Conservation (phyloP, 768 basidiomycete genomes). For the Glaciozyma martinii region DNA sequence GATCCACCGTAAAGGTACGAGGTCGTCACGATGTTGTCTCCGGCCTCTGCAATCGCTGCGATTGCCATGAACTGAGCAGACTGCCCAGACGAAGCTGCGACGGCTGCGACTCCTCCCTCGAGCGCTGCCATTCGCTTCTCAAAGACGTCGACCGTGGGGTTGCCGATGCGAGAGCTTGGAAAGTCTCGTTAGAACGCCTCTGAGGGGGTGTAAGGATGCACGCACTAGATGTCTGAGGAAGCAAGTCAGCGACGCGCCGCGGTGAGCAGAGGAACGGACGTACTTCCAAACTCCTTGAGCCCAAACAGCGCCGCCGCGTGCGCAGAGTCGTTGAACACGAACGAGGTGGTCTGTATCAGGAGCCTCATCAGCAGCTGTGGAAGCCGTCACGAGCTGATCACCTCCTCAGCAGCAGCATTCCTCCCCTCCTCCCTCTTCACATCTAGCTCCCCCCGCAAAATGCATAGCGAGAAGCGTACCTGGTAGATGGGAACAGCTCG, state of each 20-base stretch:
- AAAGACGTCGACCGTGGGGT: slow-evolving; percentile 51
- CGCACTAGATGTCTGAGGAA: background rate
- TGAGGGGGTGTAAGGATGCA: background rate
- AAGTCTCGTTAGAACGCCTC: slow-evolving; percentile 54
- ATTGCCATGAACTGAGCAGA: slow-evolving; percentile 53
- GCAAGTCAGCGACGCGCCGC: slow-evolving; percentile 34
- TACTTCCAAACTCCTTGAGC: slow-evolving; percentile 39
- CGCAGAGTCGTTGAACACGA: slow-evolving; percentile 39
- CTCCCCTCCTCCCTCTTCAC: too few species aligned
- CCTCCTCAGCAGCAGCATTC: too few species aligned
- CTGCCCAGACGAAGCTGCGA: slow-evolving; percentile 51
- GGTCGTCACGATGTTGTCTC: slow-evolving; percentile 59
- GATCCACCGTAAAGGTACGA: slow-evolving; percentile 43
- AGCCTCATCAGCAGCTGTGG: background rate
- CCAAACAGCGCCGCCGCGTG: slow-evolving; percentile 67
- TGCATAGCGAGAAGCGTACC: slow-evolving; percentile 27
- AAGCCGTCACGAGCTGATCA: background rate
- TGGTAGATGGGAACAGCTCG: slow-evolving; percentile 64
- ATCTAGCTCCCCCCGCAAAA: too few species aligned
- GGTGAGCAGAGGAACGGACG: background rate
- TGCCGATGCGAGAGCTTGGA: slow-evolving; percentile 39
- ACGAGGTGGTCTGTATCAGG: slow-evolving; percentile 6
- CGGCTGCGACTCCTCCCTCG: slow-evolving; percentile 69
- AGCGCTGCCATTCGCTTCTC: slow-evolving; percentile 69
- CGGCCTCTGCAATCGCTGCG: slow-evolving; percentile 50